These are phyloP conservation scores for Nepenthes alata DNA, from an alignment of 179 eudicot genomes.

Conservation along the genomic window DNA sequence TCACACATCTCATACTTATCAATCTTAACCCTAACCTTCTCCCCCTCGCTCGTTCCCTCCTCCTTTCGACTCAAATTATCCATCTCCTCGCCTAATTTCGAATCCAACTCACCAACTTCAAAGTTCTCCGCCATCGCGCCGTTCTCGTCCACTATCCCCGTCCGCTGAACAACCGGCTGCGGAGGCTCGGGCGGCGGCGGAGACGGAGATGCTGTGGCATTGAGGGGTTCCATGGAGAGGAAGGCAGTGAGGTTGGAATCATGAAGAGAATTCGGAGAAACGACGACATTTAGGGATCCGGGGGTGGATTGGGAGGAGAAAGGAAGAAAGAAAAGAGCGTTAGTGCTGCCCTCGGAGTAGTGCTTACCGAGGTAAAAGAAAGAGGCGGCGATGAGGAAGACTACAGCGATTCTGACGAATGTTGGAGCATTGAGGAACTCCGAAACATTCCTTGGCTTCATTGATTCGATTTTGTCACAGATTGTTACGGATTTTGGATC, in stretches of 20 bases:
- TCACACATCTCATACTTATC: constrained; percentile 32
- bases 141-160: constrained; percentile 44
- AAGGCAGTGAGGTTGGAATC: constrained; percentile 2
- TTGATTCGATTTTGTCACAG: too few relatives aligned
- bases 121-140: constrained; percentile 49
- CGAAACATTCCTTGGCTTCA: too few relatives aligned
- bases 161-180: constrained; percentile 28
- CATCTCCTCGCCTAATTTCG: constrained; percentile 15
- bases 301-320: constrained; percentile 3
- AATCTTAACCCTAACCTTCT: constrained; percentile 18
- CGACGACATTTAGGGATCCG: neutral
- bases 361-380: constrained; percentile 28
- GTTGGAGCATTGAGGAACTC: constrained; percentile 13
- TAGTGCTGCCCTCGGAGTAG: constrained; percentile 7
- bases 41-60: constrained; percentile 5
- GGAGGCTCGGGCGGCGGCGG: constrained; percentile 11
- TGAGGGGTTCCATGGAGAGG: neutral
- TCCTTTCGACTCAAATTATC: constrained; percentile 9
- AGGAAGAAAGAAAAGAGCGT: constrained; percentile 11
- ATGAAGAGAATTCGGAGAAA: constrained; percentile 11
- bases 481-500: too few relatives aligned
- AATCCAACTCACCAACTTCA: constrained; percentile 33
- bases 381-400: constrained; percentile 28
- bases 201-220: neutral
- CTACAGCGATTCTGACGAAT: constrained; percentile 18